Percentiles rank a stretch among this genome's conserved stretches.
Evolutionary conservation across 179 eudicot genomes (phyloP).

Genomic region (Beta macrorhiza): DNA sequence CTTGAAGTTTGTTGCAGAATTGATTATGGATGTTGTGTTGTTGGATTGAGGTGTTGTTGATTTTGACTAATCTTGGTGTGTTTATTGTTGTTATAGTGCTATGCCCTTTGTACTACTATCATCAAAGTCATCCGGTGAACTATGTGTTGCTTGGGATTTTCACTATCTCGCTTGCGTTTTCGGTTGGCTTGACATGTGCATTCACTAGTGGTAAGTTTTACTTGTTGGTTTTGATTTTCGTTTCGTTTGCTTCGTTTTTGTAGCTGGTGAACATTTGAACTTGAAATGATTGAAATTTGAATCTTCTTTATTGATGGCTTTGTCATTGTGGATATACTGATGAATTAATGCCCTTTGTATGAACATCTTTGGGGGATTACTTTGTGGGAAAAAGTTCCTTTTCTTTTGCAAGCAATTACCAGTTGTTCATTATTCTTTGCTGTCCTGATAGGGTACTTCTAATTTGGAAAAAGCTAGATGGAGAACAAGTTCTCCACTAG

Average conservation of each 20-base stretch:
- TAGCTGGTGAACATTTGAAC: background rate
- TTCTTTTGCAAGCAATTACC: background rate
- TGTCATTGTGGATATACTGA: background rate
- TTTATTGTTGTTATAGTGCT: slow-evolving; percentile 41
- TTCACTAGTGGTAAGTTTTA: slow-evolving; percentile 61
- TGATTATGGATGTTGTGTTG: background rate
- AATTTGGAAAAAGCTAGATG: too few relatives aligned
- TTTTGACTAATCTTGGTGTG: slow-evolving; percentile 5
- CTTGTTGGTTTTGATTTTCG: background rate
- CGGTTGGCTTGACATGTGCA: slow-evolving; percentile 80
- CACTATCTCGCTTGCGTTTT: slow-evolving; percentile 64
- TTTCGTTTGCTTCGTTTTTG: background rate
- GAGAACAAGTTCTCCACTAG: too few relatives aligned
- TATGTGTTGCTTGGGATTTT: slow-evolving; percentile 64
- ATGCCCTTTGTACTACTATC: slow-evolving; percentile 72
- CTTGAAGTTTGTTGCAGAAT: background rate
- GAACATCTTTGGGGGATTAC: background rate
- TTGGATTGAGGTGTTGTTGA: too few relatives aligned
- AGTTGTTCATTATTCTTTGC: background rate
- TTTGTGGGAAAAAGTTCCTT: background rate
- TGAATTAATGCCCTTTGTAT: background rate
- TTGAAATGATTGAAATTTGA: background rate
- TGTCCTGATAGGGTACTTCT: background rate
- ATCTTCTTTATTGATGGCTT: background rate
- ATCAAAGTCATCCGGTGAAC: slow-evolving; percentile 71